Evolutionary conservation across 176 grass and related monocot genomes (phyloP).

Genomic region (Carex parvula): DNA sequence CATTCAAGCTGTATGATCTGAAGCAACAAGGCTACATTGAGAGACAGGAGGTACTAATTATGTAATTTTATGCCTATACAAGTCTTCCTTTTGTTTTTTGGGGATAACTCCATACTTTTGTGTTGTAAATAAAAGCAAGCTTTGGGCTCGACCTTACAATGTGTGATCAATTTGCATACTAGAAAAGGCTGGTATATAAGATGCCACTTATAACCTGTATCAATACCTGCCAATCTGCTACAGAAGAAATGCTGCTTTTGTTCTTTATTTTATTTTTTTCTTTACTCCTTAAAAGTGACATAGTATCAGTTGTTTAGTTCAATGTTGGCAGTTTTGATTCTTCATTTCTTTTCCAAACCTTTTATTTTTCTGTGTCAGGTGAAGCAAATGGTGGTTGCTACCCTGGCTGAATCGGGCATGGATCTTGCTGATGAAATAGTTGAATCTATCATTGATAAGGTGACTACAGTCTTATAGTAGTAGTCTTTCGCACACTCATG

Average conservation of each 20-base stretch:
- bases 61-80: constrained; percentile 22
- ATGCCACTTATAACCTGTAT: neutral
- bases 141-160: neutral
- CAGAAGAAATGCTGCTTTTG: neutral
- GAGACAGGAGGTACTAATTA: constrained; percentile 77
- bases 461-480: constrained; percentile 19
- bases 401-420: constrained; percentile 72
- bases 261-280: constrained; percentile 14
- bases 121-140: neutral
- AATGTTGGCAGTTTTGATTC: constrained; percentile 5
- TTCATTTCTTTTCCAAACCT: constrained; percentile 6
- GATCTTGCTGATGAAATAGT: constrained; percentile 65
- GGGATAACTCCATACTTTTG: neutral
- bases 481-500: neutral
- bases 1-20: constrained; percentile 92
- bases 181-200: neutral
- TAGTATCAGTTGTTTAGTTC: neutral
- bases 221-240: neutral
- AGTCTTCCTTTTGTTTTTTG: neutral
- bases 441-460: constrained; percentile 70
- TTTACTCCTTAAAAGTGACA: neutral
- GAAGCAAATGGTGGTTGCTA: constrained; percentile 76
- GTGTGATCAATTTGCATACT: constrained; percentile 19
- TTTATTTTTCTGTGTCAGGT: constrained; percentile 45
- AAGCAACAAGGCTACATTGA: constrained; percentile 97